Percentiles rank a stretch among this genome's conserved stretches.
phyloP scores from a whole-genome alignment of 352 stramenopile genomes.

The Phytophthora crassamura region DNA sequence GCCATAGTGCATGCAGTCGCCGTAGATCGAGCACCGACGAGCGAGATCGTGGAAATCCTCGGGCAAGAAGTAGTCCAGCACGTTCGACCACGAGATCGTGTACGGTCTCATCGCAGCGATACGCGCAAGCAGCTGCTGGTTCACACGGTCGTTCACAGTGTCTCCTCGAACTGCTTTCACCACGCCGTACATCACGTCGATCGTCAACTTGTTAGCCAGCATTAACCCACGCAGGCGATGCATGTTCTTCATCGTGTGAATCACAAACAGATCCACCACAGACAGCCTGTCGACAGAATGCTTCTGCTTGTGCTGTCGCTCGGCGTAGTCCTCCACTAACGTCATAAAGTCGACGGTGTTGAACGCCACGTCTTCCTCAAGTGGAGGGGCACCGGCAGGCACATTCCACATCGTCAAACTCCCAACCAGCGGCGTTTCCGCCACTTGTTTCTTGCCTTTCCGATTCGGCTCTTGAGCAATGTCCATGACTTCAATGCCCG shows the following conservation, averaged over 20 bases:
- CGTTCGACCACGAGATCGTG: conserved; percentile 34
- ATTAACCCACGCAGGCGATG: conserved; percentile 18
- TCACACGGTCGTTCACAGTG: conserved; percentile 1
- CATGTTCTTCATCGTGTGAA: conserved; percentile 23
- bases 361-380: conserved; percentile 6
- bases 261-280: conserved; percentile 21
- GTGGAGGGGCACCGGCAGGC: conserved; percentile 3
- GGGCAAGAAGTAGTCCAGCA: conserved; percentile 29
- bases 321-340: conserved; percentile 8
- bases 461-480: background rate
- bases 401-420: conserved; percentile 16
- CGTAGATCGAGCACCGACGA: conserved; percentile 17
- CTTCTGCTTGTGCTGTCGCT: conserved; percentile 5
- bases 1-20: conserved; percentile 27
- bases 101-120: conserved; percentile 27
- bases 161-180: conserved; percentile 12
- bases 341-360: conserved; percentile 14
- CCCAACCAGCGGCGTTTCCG: background rate
- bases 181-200: conserved; percentile 18
- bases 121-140: conserved; percentile 6
- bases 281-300: conserved; percentile 12
- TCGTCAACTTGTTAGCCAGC: conserved; percentile 10
- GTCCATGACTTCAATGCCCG: background rate
- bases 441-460: background rate
- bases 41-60: conserved; percentile 33